Evolutionary conservation across 495 filamentous ascomycete genomes (phyloP), one percentile per base, ranked within the genome.

Genomic region (Friedmanniomyces simplex): DNA sequence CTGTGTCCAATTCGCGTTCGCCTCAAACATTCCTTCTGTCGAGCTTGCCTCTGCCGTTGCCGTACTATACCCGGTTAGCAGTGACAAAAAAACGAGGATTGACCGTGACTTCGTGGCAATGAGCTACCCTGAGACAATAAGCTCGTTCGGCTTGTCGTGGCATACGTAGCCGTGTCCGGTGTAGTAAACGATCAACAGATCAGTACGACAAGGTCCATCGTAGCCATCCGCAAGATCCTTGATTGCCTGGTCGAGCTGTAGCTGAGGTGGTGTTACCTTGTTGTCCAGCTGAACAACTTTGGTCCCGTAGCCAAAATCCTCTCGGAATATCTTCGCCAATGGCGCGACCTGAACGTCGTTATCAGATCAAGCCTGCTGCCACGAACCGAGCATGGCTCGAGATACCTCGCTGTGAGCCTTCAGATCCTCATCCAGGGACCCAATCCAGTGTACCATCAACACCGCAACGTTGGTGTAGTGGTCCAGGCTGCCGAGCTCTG

Each of bases 151-250:
- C 42, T 61, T 2, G 48, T 49, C 14, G 63, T 13, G 43, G 62
- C 50, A 10, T 64, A 52, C 30, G 52, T 18, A 21, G 20, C 66
- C 66, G 53, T 68, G 66, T 0, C 66, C 66, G 34, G 62, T 65
- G 47, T 68, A 68, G 50, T 67, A 68, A n/a, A 68, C 46, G 21
- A 68, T 68, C 36, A 67, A 22, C 39, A 57, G 28, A 11, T 49
- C 18, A 24, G 64, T 55, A 20, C 50, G 62, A 30, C 62, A 49
- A 14, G 57, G 64, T 11, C 49, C 58, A 50, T 68, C 64, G 36
- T 68, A 47, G 43, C 52, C 51, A 14, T 51, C 26, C 18, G 65
- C 54, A 49, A 67, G 63, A 4, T 20, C 34, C 37, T 30, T 28
- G 16, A 67, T 28, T 36, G 41, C 36, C 2, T 36, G 39, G 24